Evolutionary conservation across 2,329 filamentous ascomycete genomes (phyloP), one percentile per base, ranked within the genome.

Genomic region (Trichothecium sympodiale): DNA sequence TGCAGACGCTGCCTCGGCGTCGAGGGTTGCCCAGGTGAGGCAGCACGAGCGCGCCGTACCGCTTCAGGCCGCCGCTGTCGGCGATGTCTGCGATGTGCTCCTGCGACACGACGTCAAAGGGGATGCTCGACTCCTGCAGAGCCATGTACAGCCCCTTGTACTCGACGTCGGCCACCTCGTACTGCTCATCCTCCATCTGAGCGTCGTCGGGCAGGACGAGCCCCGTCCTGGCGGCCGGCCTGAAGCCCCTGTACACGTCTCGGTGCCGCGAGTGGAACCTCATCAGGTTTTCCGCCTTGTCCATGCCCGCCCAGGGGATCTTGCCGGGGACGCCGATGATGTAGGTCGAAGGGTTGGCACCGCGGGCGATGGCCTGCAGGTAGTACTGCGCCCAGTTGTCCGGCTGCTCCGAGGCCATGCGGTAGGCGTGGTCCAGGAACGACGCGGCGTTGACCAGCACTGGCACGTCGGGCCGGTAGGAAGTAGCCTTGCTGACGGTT

Each of bases 61-160:
- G 34, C 8, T 38, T 23, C 20, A 43, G 25, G 12, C 39, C 43
- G 17, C 29, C 38, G 10, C 27, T 40, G 12, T 42, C 31, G 3
- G 29, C 26, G n/a, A 38, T 44, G 2, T 34, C 37, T 3, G 18
- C 17, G 14, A 46, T 12, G 20, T 44, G 16, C 20, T 41, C 17
- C 28, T 43, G 38, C 4, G 33, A 23, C 10, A 44, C 18, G 8
- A 42, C 35, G 23, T 43, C 43, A 29, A 45, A 45, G 12, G 39
- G 38, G n/a, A 45, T 27, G 17, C 43, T 41, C 10, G 41, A 35
- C 35, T 45, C 43, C 25, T 45, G 43, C 17, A 45, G 34, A 8
- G 41, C 34, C 25, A 37, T 38, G 32, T 45, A 45, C 10, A 45
- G 17, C 5, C 43, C 43, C 31, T 40, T 34, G 36, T 37, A 45